These are phyloP conservation scores for Penicillium steckii DNA, from an alignment of 495 filamentous ascomycete genomes.

Conservation along the genomic window DNA sequence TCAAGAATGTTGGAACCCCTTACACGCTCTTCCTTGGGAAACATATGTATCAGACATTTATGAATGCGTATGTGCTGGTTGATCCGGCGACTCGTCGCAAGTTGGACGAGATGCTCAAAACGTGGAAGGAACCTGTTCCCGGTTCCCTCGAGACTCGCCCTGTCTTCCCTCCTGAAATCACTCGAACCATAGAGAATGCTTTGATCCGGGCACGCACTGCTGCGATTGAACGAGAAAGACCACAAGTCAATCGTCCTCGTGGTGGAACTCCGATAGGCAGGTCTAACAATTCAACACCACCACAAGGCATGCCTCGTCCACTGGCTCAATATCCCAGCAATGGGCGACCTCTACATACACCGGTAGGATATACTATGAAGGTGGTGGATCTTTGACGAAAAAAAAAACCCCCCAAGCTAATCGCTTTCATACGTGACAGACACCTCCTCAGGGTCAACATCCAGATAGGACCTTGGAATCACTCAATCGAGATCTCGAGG, in stretches of 20 bases:
- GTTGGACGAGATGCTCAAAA: conserved; percentile 96
- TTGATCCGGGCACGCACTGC: conserved; percentile 84
- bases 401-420: not conserved
- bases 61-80: conserved; percentile 90
- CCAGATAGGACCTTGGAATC: conserved; percentile 55
- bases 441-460: conserved; percentile 32
- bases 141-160: conserved; percentile 84
- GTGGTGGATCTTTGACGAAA: too few relatives aligned
- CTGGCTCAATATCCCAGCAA: conserved; percentile 31
- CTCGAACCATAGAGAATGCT: conserved; percentile 87
- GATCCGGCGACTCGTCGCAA: conserved; percentile 77
- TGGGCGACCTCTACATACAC: conserved; percentile 33
- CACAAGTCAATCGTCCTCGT: conserved; percentile 56
- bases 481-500: conserved; percentile 78
- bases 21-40: conserved; percentile 92
- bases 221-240: conserved; percentile 66
- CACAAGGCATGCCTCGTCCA: conserved; percentile 47
- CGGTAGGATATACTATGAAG: conserved; percentile 21
- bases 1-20: conserved; percentile 97
- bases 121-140: conserved; percentile 95
- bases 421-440: conserved; percentile 19
- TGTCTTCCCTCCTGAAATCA: conserved; percentile 83
- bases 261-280: conserved; percentile 52
- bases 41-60: conserved; percentile 89
- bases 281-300: conserved; percentile 69